These are phyloP conservation scores for Pyrenochaeta sp. DNA, from an alignment of 2,329 filamentous ascomycete species.

Conservation along the genomic window DNA sequence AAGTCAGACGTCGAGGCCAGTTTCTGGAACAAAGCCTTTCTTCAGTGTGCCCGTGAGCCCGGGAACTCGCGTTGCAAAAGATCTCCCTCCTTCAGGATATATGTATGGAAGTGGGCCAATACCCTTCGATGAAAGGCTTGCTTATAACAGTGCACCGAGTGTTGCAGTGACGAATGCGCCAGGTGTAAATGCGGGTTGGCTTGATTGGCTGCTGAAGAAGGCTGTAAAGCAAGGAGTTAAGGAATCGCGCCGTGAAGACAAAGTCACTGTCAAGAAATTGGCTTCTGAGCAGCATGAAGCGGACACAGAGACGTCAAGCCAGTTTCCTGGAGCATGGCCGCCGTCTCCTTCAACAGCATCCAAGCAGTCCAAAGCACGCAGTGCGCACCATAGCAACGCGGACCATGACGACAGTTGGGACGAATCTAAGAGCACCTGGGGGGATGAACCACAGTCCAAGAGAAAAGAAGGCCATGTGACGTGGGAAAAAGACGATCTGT, in stretches of 20 bases:
- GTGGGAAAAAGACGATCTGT: conserved; percentile 16
- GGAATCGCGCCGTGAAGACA: conserved; percentile 18
- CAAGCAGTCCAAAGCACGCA: neutral
- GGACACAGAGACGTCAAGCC: conserved; percentile 9
- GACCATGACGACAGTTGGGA: conserved; percentile 8
- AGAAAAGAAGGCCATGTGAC: conserved; percentile 12
- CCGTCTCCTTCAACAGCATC: conserved; percentile 13
- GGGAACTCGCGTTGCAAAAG: conserved; percentile 1
- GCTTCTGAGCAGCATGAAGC: neutral
- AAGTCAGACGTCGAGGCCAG: neutral
- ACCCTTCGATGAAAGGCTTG: conserved; percentile 12
- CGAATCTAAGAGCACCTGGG: conserved; percentile 7
- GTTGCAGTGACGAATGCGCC: neutral
- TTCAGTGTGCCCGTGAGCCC: conserved; percentile 20
- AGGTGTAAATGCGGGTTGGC: conserved; percentile 18
- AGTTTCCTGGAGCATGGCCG: conserved; percentile 37
- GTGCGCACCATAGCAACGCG: neutral
- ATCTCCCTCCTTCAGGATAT: conserved; percentile 17
- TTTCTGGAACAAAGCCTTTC: neutral
- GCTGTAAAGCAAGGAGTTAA: conserved; percentile 32
- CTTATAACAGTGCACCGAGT: neutral
- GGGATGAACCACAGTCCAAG: conserved; percentile 4
- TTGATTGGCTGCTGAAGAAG: conserved; percentile 23
- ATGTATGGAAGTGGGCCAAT: conserved; percentile 40
- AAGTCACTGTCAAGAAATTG: conserved; percentile 1